phyloP scores from a whole-genome alignment of 2,329 filamentous ascomycete genomes.

The Podosphaera xanthii region DNA sequence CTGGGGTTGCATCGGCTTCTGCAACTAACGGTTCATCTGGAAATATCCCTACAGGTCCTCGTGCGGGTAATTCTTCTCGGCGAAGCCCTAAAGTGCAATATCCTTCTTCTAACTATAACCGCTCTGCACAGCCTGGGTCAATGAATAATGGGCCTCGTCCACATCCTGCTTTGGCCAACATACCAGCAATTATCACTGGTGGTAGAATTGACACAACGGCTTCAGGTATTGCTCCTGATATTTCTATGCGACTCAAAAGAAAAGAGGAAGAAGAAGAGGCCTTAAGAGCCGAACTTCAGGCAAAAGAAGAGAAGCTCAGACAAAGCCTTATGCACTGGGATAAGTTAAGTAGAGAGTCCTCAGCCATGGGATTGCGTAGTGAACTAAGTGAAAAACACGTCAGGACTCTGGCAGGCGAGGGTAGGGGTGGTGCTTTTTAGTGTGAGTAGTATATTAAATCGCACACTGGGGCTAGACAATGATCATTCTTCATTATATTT shows the following conservation, averaged over 20 bases:
- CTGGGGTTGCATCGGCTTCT: conserved; percentile 7
- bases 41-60: conserved; percentile 14
- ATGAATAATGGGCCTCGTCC: conserved; percentile 10
- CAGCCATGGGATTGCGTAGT: conserved; percentile 12
- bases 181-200: conserved; percentile 14
- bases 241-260: conserved; percentile 13
- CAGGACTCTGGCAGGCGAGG: conserved; percentile 16
- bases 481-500: no score
- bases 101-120: conserved; percentile 10
- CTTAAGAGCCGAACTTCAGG: conserved; percentile 12
- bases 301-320: conserved; percentile 15
- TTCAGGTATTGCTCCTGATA: conserved; percentile 12
- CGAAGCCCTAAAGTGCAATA: conserved; percentile 7
- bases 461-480: no score
- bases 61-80: conserved; percentile 12
- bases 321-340: conserved; percentile 15
- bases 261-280: conserved; percentile 15
- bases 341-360: conserved; percentile 12
- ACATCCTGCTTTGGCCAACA: conserved; percentile 16
- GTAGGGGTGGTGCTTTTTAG: conserved; percentile 16
- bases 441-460: background rate
- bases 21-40: conserved; percentile 13
- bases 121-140: conserved; percentile 2
- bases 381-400: conserved; percentile 17
- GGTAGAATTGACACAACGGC: conserved; percentile 15